A percentile compares a stretch with the other conserved stretches of the same genome.
These are phyloP conservation scores for Trametopsis cervina DNA, from an alignment of 768 basidiomycete species.

Conservation along the genomic window DNA sequence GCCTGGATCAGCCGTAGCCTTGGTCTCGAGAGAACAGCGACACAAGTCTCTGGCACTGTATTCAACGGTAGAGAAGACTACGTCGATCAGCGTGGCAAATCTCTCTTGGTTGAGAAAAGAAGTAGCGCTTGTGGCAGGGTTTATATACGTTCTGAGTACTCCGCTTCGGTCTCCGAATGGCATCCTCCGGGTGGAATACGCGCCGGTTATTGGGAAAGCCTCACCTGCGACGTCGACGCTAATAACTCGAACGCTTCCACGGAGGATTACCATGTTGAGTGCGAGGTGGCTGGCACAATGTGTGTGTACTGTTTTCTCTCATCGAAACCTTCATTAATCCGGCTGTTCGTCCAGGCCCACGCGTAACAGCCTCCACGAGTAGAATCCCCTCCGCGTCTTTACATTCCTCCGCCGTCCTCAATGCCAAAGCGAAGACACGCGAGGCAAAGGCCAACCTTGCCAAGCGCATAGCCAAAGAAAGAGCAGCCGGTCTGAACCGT, in stretches of 20 bases:
- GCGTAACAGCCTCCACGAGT: constrained; percentile 35
- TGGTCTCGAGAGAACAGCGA: constrained; percentile 52
- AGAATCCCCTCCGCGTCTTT: constrained; percentile 28
- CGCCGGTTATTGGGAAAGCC: background rate
- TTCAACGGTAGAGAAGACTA: constrained; percentile 40
- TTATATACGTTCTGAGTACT: constrained; percentile 26
- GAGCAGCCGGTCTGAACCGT: constrained; percentile 31
- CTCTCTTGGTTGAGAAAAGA: constrained; percentile 31
- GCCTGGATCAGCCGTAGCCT: constrained; percentile 32
- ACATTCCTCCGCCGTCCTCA: constrained; percentile 41
- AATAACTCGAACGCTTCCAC: constrained; percentile 4
- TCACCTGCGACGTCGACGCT: too few relatives aligned
- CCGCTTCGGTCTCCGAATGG: background rate
- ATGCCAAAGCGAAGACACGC: constrained; percentile 24
- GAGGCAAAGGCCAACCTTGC: constrained; percentile 37
- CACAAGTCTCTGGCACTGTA: constrained; percentile 58
- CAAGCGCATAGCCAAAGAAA: constrained; percentile 36
- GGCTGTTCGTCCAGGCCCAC: constrained; percentile 22
- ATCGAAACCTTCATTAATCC: background rate
- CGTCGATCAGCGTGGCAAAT: constrained; percentile 64
- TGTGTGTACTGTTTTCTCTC: too few relatives aligned
- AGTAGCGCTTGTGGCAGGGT: constrained; percentile 15
- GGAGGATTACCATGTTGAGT: constrained; percentile 18
- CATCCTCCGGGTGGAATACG: background rate
- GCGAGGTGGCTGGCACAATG: constrained; percentile 20